Conservation (phyloP, 176 grass and related monocot genomes). For the Hsuehochloa calcarea region DNA sequence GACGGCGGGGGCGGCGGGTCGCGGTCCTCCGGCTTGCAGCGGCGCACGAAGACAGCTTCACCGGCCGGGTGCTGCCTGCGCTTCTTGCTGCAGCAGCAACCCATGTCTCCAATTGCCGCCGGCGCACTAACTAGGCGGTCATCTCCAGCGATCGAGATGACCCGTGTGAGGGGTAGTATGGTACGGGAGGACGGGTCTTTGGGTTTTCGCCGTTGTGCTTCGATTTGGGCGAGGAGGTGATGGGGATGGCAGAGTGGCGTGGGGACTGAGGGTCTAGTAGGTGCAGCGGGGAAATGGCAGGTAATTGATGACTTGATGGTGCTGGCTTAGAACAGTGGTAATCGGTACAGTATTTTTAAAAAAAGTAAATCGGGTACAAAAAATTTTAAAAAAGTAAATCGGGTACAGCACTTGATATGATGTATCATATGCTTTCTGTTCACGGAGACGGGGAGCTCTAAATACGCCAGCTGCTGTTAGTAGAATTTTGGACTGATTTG, state of each 20-base stretch:
- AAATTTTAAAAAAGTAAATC: neutral
- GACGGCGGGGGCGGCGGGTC: constrained; percentile 44
- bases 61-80: neutral
- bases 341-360: neutral
- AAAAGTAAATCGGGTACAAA: neutral
- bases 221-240: constrained; percentile 18
- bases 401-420: no score
- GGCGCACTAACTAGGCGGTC: constrained; percentile 12
- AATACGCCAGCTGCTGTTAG: neutral
- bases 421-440: no score
- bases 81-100: constrained; percentile 70
- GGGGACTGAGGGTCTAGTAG: neutral
- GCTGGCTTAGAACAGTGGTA: neutral
- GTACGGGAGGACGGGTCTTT: neutral
- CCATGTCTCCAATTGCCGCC: constrained; percentile 39
- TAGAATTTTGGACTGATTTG: no score
- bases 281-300: neutral
- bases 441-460: no score
- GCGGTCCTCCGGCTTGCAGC: constrained; percentile 30
- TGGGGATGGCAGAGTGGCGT: constrained; percentile 14
- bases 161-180: neutral
- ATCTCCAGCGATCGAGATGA: neutral
- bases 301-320: neutral
- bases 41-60: neutral
- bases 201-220: neutral